Evolutionary conservation across 345 rosid species (phyloP), one percentile per base, ranked within the genome.

Genomic region (Gossypium ekmanianum): DNA sequence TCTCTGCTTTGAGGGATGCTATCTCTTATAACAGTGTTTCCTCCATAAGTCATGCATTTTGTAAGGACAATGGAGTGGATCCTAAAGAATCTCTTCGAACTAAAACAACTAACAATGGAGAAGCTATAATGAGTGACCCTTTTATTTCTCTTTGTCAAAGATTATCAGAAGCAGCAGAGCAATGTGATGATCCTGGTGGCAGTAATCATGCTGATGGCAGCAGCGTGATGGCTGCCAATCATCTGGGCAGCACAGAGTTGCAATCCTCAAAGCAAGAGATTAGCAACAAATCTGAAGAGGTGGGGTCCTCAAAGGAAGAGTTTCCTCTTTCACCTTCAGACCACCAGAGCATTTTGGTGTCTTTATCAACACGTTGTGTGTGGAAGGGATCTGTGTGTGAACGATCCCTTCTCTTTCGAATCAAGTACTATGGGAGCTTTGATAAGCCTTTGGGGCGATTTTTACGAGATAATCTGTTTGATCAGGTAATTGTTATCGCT

Each of bases 261-360:
- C 78, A 85, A 57, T 73, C 82, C 51, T 65, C 68, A 0, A 75
- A 79, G 26, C 78, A 68, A 62, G 89, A 83, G 55, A 67, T 71
- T 16, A 73, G 54, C 43, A 76, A 71, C 74, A 79, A 67, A 11
- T 81, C 74, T 56, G 87, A 87, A 81, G 91, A 84, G 73, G 68
- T 75, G 48, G 90, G 80, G 74, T 75, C 91, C 77, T 83, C 82
- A 16, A 91, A 90, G 80, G 97, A 88, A 76, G 98, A 91, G 71
- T 91, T 95, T 86, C 90, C 89, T 82, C 94, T 97, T 20, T 86
- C 99, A 76, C 79, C 96, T 79, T 90, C 98, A 39, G 97, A 93
- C 77, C 93, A 93, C 82, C 99, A 89, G 81, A 95, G 98, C 87
- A 95, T 95, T 83, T 83, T 95, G 88, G 98, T 95, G 76, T 93